Percentiles rank a stretch among this genome's conserved stretches.
These are phyloP conservation scores for Chytriomyces hyalinus DNA, from an alignment of 192 early-diverging fungal species.

Conservation along the genomic window DNA sequence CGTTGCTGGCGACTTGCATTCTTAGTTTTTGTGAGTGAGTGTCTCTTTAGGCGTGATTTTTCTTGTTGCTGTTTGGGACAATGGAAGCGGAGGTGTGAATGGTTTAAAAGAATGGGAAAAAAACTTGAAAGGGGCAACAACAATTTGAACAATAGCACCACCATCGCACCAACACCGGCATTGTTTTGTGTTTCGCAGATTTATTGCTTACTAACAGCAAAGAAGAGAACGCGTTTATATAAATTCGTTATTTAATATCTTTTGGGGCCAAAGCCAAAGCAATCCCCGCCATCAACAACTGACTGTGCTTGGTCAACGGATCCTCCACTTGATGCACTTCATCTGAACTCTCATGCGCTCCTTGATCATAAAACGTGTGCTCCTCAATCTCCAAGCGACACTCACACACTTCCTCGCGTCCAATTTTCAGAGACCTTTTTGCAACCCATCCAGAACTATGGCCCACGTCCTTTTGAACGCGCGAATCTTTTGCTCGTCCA, in stretches of 20 bases:
- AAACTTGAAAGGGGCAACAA: no score
- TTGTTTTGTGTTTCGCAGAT: not conserved
- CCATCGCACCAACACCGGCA: not conserved
- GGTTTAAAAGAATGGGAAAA: no score
- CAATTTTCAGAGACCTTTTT: conserved; percentile 12
- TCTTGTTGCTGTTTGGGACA: not conserved
- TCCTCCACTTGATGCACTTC: not conserved
- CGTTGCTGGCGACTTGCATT: conserved; percentile 3
- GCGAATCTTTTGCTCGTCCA: conserved; percentile 13
- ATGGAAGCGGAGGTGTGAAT: not conserved
- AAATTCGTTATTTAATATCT: not conserved
- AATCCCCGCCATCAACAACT: conserved; percentile 27
- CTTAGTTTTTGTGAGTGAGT: not conserved
- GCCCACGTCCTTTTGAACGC: not conserved
- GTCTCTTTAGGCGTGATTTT: not conserved
- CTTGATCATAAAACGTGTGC: not conserved
- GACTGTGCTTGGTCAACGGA: conserved; percentile 1
- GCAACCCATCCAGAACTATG: conserved; percentile 20
- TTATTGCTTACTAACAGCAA: not conserved
- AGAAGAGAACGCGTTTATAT: not conserved
- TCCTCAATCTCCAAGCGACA: conserved; percentile 19
- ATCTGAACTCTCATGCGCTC: not conserved
- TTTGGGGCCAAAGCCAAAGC: conserved; percentile 13
- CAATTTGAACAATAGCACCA: no score
- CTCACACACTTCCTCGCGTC: not conserved